Evolutionary conservation across 116 monocot species (phyloP), one percentile per base, ranked within the genome.

Genomic region (Cymodocea nodosa): DNA sequence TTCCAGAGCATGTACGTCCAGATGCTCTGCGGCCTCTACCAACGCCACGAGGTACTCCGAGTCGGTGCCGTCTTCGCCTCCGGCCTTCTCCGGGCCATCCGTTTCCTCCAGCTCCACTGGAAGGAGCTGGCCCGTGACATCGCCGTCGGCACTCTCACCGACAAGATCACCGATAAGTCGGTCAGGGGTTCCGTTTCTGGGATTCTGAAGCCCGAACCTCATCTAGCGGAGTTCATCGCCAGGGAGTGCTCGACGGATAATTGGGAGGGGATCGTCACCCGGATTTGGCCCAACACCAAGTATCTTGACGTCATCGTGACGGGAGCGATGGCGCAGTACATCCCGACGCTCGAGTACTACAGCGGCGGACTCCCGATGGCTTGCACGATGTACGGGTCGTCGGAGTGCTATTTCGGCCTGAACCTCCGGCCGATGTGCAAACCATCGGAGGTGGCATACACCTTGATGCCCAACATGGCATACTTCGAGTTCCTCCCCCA

Each of bases 331-430:
- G 81, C 90, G 19, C 90, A 85, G 77, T 93, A 93, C 76, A 88
- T 88, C 17, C 85, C 85, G 0, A 85, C 81, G 7, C 76, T 93
- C 10, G 79, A 88, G 63, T 88, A 76, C 71, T 88, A 88, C 78
- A 76, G 84, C 61, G 85, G 83, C 17, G 89, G 85, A 14, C 70
- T 93, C 12, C 89, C 93, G 57, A 82, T 88, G 85, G 83, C 84
- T 5, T 93, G 83, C 71, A 88, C 88, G 50, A 85, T 93, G 85
- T 93, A 93, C 74, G 89, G 82, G n/a, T 93, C 93, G 0, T 93
- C 85, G 6, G 88, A 88, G 68, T 87, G 93, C 73, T 93, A 84
- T 76, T 85, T 88, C 71, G 89, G 89, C n/a, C 54, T 93, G 50
- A 93, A 93, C 70, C 82, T 93, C 63, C 71, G 67, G 20, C 93